Conservation (phyloP, 441 rosid genomes). For the Heliophila coronopifolia region DNA sequence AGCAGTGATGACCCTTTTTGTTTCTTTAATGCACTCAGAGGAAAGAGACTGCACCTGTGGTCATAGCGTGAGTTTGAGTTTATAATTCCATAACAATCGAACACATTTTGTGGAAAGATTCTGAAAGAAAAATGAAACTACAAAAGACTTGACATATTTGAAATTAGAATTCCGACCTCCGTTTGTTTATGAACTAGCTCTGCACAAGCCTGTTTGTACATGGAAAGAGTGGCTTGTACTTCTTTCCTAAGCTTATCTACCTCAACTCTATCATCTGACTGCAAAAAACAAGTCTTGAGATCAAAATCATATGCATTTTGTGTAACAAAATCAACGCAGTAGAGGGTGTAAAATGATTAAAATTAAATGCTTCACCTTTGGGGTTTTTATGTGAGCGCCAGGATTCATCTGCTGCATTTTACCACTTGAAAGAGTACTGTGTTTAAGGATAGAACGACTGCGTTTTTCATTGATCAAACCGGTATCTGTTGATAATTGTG, state of each 20-base stretch:
- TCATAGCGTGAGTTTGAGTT: slow-evolving; percentile 11
- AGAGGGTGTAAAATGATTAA: neutral
- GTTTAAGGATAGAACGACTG: slow-evolving; percentile 20
- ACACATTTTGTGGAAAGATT: neutral
- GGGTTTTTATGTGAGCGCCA: slow-evolving; percentile 28
- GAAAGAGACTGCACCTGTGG: slow-evolving; percentile 59
- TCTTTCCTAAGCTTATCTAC: slow-evolving; percentile 58
- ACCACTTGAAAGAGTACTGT: slow-evolving; percentile 19
- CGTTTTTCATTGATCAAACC: slow-evolving; percentile 28
- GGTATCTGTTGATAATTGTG: slow-evolving; percentile 22
- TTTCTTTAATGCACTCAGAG: slow-evolving; percentile 60
- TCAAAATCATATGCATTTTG: slow-evolving; percentile 9
- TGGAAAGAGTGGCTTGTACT: slow-evolving; percentile 47
- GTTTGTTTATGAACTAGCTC: slow-evolving; percentile 66
- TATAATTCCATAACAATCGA: neutral
- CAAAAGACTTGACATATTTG: neutral
- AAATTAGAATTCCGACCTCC: slow-evolving; percentile 40
- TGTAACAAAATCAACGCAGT: neutral
- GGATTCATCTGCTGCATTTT: slow-evolving; percentile 24
- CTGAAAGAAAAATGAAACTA: neutral
- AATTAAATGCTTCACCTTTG: slow-evolving; percentile 33
- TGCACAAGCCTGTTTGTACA: slow-evolving; percentile 69
- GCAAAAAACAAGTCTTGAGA: slow-evolving; percentile 25
- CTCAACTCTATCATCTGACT: slow-evolving; percentile 51
- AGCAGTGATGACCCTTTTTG: slow-evolving; percentile 57